Evolutionary conservation across 225 moss, liverwort and hornwort genomes (phyloP).

Genomic region (Asterella californica): DNA sequence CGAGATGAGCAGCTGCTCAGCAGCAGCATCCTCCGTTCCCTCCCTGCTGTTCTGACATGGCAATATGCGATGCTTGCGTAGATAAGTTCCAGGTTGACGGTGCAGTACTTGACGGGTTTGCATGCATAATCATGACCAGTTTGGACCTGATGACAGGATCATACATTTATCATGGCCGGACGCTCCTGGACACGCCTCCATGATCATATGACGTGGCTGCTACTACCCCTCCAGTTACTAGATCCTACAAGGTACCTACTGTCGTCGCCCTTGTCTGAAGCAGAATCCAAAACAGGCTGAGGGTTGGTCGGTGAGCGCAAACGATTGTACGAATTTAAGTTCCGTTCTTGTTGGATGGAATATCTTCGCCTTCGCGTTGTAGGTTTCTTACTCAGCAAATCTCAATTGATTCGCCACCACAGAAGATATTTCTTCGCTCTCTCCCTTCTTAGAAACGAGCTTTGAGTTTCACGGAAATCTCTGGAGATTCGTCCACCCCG

Average conservation of each 20-base stretch:
- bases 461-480: neutral
- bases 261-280: neutral
- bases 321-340: neutral
- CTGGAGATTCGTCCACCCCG: neutral
- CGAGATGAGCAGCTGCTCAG: neutral
- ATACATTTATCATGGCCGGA: neutral
- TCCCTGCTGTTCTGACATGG: neutral
- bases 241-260: neutral
- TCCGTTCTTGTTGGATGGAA: constrained; percentile 10
- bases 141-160: neutral
- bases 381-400: constrained; percentile 5
- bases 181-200: neutral
- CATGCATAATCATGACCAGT: neutral
- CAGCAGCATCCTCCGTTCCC: neutral
- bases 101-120: neutral
- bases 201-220: constrained; percentile 3
- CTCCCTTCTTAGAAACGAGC: neutral
- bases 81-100: neutral
- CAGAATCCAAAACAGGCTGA: neutral
- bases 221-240: neutral
- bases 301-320: constrained; percentile 1
- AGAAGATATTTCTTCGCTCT: neutral
- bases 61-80: neutral
- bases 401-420: constrained; percentile 3
- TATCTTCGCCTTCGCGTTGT: neutral